phyloP scores from a whole-genome alignment of 1,284 basidiomycete species.

The Ganoderma leucocontextum region DNA sequence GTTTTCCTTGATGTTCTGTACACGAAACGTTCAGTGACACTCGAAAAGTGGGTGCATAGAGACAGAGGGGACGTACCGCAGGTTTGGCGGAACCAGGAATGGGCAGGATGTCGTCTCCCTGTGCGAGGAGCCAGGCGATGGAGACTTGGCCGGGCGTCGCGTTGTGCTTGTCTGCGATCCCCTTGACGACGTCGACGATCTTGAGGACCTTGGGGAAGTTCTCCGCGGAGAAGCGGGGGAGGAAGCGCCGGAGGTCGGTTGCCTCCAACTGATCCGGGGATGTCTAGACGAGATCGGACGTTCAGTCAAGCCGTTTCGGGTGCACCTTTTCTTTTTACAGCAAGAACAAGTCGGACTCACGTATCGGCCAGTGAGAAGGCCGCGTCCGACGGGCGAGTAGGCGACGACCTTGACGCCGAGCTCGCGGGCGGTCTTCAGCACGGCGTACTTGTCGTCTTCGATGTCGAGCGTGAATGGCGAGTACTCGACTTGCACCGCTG shows the following conservation, averaged over 20 bases:
- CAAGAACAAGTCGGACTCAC: constrained; percentile 23
- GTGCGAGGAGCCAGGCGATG: constrained; percentile 52
- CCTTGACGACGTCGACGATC: constrained; percentile 46
- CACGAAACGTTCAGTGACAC: constrained; percentile 35
- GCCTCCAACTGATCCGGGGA: constrained; percentile 59
- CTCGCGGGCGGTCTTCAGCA: constrained; percentile 42
- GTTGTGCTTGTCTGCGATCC: constrained; percentile 43
- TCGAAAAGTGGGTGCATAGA: background rate
- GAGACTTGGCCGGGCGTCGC: constrained; percentile 51
- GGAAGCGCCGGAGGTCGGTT: constrained; percentile 51
- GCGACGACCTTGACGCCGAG: constrained; percentile 46
- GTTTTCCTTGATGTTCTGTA: constrained; percentile 56
- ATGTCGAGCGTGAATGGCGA: constrained; percentile 51
- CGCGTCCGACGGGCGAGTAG: constrained; percentile 53
- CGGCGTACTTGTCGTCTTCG: constrained; percentile 39
- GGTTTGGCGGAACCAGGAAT: constrained; percentile 45
- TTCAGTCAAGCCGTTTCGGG: background rate
- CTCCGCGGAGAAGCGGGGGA: constrained; percentile 49
- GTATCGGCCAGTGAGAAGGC: constrained; percentile 51
- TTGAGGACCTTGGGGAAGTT: constrained; percentile 54
- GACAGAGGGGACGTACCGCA: constrained; percentile 22
- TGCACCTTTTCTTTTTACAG: constrained; percentile 31
- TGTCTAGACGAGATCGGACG: constrained; percentile 45
- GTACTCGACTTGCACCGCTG: constrained; percentile 53
- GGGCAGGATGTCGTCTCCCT: constrained; percentile 47